These are phyloP conservation scores for Coemansia sp. DNA, from an alignment of 192 early-diverging fungal genomes.

Conservation along the genomic window DNA sequence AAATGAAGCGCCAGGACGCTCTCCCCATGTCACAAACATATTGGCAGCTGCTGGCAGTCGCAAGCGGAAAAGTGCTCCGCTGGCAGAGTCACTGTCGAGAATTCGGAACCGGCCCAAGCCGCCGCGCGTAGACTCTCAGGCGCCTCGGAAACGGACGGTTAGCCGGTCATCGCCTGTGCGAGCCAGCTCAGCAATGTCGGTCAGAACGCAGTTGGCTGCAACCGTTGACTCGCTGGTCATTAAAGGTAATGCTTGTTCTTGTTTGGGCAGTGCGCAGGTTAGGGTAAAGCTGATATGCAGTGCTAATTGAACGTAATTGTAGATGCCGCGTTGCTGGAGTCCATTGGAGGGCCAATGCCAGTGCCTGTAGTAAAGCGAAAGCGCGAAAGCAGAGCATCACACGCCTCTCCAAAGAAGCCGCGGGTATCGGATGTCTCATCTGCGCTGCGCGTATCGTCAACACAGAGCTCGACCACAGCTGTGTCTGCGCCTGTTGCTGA, in stretches of 20 bases:
- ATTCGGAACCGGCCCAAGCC: background rate
- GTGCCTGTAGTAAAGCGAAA: constrained; percentile 1
- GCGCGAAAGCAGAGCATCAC: background rate
- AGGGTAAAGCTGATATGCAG: background rate
- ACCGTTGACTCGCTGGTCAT: constrained; percentile 28
- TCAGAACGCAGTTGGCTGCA: constrained; percentile 23
- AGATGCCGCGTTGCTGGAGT: background rate
- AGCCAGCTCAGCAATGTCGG: constrained; percentile 22
- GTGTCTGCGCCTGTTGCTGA: constrained; percentile 4
- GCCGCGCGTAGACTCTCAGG: background rate
- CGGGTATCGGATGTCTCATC: background rate
- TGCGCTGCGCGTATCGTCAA: background rate
- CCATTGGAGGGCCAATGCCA: background rate
- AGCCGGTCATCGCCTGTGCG: constrained; percentile 8
- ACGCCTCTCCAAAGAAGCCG: background rate
- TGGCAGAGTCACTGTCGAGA: background rate
- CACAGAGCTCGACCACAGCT: constrained; percentile 14
- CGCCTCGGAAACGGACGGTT: background rate
- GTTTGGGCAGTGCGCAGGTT: background rate
- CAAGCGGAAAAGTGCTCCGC: constrained; percentile 5
- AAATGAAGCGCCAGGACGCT: too few relatives aligned
- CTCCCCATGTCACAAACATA: too few relatives aligned
- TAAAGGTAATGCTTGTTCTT: background rate
- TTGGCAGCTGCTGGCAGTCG: background rate
- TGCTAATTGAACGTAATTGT: background rate